A percentile compares a stretch with the other conserved stretches of the same genome.
Conservation (phyloP, 1,139 yeast genomes). For the Geotrichum bryndzae region DNA sequence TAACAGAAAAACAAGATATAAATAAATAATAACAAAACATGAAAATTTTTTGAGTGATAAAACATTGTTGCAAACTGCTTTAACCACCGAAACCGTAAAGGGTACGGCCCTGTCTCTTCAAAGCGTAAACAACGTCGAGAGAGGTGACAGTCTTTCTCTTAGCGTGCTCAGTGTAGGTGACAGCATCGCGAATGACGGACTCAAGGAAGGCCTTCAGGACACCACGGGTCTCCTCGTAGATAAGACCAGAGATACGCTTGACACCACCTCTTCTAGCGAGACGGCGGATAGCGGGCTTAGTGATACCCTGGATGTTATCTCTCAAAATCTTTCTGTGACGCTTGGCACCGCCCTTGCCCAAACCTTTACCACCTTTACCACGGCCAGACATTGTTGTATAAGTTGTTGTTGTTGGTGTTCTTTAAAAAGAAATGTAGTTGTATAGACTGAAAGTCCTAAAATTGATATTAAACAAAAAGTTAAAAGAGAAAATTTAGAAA, state of each 20-base stretch:
- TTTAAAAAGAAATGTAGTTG: background rate
- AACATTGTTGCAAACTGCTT: conserved; percentile 17
- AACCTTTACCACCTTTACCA: conserved; percentile 99
- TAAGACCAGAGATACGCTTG: conserved; percentile 97
- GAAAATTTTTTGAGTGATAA: background rate
- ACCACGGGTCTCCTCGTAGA: conserved; percentile 98
- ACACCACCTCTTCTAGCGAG: conserved; percentile 99
- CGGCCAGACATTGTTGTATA: conserved; percentile 82
- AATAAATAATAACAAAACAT: background rate
- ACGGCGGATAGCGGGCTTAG: conserved; percentile 99
- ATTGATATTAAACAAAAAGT: background rate
- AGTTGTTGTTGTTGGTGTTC: conserved; percentile 22
- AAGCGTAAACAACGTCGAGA: conserved; percentile 96
- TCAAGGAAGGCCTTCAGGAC: conserved; percentile 94
- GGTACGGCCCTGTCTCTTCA: conserved; percentile 99
- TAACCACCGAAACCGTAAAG: conserved; percentile 99
- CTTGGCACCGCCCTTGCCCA: conserved; percentile 99
- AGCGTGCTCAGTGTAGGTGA: conserved; percentile 98
- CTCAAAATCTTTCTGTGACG: conserved; percentile 99
- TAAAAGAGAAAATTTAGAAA: conserved; percentile 1
- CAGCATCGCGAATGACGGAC: conserved; percentile 97
- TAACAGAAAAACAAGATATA: background rate
- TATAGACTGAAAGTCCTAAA: background rate
- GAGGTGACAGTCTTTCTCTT: conserved; percentile 99
- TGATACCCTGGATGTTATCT: conserved; percentile 99